Percentiles rank a stretch among this genome's conserved stretches.
phyloP scores from a whole-genome alignment of 1,139 yeast species.

The Diutina siamensis region DNA sequence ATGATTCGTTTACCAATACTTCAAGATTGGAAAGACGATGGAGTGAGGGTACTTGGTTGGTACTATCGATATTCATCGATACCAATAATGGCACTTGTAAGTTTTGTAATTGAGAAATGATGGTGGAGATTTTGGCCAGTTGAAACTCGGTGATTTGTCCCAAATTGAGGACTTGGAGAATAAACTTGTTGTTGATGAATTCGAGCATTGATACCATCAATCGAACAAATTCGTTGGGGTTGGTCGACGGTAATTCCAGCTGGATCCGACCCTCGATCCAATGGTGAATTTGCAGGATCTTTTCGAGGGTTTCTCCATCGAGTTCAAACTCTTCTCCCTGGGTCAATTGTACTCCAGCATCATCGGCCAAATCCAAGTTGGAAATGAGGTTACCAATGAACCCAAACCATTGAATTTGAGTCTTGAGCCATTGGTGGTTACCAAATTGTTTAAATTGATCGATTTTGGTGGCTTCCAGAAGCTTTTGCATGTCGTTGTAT shows the following conservation, averaged over 20 bases:
- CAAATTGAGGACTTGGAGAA: background rate
- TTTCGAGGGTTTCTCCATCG: background rate
- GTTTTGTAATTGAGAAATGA: background rate
- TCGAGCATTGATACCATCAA: background rate
- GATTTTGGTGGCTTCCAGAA: background rate
- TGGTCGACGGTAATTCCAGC: background rate
- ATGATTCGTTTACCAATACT: constrained; percentile 38
- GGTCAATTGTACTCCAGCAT: background rate
- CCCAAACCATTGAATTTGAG: background rate
- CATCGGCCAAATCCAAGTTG: background rate
- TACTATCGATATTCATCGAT: background rate
- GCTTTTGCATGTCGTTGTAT: background rate
- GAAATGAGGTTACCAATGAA: background rate
- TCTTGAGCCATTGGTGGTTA: background rate
- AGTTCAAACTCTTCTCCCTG: background rate
- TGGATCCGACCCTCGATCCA: constrained; percentile 1
- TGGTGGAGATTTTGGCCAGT: background rate
- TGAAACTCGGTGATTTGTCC: constrained; percentile 1
- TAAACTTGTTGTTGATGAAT: background rate
- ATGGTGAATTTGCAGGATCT: background rate
- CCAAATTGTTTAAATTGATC: background rate
- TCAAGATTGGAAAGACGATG: constrained; percentile 10
- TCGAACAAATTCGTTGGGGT: background rate
- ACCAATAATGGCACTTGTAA: background rate
- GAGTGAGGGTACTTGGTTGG: background rate